These are phyloP conservation scores for Apiospora phragmitis DNA, from an alignment of 2,329 filamentous ascomycete species.

Conservation along the genomic window DNA sequence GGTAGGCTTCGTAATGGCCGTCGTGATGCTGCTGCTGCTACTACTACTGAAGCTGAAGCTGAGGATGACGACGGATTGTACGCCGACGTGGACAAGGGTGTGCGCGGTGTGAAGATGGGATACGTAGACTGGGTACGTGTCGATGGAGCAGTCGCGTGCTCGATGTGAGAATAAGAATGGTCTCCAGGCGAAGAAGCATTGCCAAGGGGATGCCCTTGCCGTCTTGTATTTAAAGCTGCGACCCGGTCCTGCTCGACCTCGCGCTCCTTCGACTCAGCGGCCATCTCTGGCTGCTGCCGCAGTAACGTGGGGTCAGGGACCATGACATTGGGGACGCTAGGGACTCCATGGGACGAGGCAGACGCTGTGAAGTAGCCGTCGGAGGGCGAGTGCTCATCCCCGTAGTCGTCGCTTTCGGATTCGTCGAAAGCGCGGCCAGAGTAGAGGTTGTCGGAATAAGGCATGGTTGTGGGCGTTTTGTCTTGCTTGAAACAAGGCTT, in stretches of 20 bases:
- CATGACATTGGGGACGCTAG: conserved; percentile 47
- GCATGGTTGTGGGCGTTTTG: conserved; percentile 20
- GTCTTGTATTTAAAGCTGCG: conserved; percentile 7
- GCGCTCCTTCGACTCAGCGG: conserved; percentile 41
- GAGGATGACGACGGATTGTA: conserved; percentile 12
- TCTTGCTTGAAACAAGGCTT: conserved; percentile 14
- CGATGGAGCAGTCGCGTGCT: background rate
- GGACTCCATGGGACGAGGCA: conserved; percentile 37
- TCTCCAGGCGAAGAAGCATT: conserved; percentile 10
- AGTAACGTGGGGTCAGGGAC: conserved; percentile 51
- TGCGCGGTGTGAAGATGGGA: conserved; percentile 4
- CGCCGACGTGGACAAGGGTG: conserved; percentile 16
- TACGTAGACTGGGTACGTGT: conserved; percentile 5
- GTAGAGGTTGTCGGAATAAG: conserved; percentile 51
- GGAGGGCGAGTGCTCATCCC: conserved; percentile 46
- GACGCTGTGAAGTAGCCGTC: conserved; percentile 51
- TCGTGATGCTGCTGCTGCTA: conserved; percentile 15
- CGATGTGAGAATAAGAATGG: conserved; percentile 4
- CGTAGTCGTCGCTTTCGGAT: conserved; percentile 27
- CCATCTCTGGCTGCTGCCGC: conserved; percentile 30
- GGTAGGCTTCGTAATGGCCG: conserved; percentile 20
- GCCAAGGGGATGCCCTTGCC: background rate
- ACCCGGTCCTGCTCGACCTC: conserved; percentile 44
- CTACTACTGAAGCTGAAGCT: conserved; percentile 9
- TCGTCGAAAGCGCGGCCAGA: conserved; percentile 34